Evolutionary conservation across 2,329 filamentous ascomycete genomes (phyloP).

Genomic region (Penicillium sp.): DNA sequence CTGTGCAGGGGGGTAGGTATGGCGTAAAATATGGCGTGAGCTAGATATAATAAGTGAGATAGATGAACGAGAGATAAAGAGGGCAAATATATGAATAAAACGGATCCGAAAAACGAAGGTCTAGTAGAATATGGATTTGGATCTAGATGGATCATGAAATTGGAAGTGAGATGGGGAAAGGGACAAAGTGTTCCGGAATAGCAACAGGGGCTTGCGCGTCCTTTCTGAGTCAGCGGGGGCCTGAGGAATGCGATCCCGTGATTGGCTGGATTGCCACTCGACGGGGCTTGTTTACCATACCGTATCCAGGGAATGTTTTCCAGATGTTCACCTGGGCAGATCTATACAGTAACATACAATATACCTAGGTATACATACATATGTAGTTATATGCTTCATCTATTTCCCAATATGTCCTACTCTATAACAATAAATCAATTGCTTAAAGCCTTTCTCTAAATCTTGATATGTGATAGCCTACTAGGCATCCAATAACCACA

Average conservation of each 20-base stretch:
- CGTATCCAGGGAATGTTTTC: constrained; percentile 1
- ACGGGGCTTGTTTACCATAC: not conserved
- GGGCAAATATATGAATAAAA: constrained; percentile 1
- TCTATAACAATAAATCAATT: not conserved
- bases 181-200: constrained; percentile 14
- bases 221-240: constrained; percentile 25
- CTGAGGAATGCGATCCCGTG: not conserved
- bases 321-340: not conserved
- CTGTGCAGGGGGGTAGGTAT: not conserved
- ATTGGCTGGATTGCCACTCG: not conserved
- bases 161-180: constrained; percentile 10
- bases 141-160: constrained; percentile 14
- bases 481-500: not conserved
- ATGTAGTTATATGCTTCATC: not conserved
- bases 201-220: constrained; percentile 28
- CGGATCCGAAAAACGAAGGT: constrained; percentile 7
- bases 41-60: not conserved
- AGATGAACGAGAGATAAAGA: constrained; percentile 7
- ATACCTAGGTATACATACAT: no score
- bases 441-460: not conserved
- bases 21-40: not conserved
- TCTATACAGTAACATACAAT: not conserved
- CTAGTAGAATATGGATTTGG: constrained; percentile 7
- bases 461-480: not conserved
- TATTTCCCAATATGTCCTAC: not conserved